Percentiles rank a stretch among this genome's conserved stretches.
Evolutionary conservation across 495 filamentous ascomycete genomes (phyloP).

Genomic region (Aspergillus kassunensis): DNA sequence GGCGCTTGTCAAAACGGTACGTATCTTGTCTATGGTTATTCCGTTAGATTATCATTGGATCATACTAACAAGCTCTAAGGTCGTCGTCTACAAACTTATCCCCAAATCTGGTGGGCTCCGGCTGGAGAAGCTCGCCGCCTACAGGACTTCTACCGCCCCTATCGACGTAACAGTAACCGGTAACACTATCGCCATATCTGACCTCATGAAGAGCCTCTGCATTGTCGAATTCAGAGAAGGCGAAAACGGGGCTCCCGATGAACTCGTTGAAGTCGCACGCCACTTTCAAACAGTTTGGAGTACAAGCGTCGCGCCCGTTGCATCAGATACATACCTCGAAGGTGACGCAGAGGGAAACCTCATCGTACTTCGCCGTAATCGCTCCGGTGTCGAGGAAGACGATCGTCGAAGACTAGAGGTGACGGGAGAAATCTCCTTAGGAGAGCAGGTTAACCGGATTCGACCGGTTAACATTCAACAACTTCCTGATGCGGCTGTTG

Average conservation of each 20-base stretch:
- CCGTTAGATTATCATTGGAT: neutral
- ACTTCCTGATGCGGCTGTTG: slow-evolving; percentile 57
- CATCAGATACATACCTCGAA: slow-evolving; percentile 68
- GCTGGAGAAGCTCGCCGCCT: slow-evolving; percentile 66
- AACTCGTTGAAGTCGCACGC: slow-evolving; percentile 68
- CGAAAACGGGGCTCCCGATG: slow-evolving; percentile 37
- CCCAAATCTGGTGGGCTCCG: slow-evolving; percentile 42
- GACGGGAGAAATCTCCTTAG: slow-evolving; percentile 75
- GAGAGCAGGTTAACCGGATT: slow-evolving; percentile 91
- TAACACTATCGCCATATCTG: slow-evolving; percentile 74
- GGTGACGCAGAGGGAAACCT: slow-evolving; percentile 86
- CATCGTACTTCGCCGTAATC: slow-evolving; percentile 68
- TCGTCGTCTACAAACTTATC: slow-evolving; percentile 57
- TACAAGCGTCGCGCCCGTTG: slow-evolving; percentile 72
- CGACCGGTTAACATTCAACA: slow-evolving; percentile 55
- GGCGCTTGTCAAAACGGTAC: slow-evolving; percentile 79
- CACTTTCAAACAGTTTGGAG: slow-evolving; percentile 79
- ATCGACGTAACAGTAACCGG: slow-evolving; percentile 71
- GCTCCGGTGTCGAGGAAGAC: slow-evolving; percentile 65
- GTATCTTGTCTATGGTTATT: no score
- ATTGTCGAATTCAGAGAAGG: slow-evolving; percentile 62
- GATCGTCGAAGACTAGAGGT: slow-evolving; percentile 68
- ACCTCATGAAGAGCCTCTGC: slow-evolving; percentile 90
- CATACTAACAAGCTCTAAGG: slow-evolving; percentile 27
- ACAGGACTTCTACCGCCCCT: slow-evolving; percentile 79